phyloP scores from a whole-genome alignment of 179 eudicot genomes.

The Amaranthus tricolor region DNA sequence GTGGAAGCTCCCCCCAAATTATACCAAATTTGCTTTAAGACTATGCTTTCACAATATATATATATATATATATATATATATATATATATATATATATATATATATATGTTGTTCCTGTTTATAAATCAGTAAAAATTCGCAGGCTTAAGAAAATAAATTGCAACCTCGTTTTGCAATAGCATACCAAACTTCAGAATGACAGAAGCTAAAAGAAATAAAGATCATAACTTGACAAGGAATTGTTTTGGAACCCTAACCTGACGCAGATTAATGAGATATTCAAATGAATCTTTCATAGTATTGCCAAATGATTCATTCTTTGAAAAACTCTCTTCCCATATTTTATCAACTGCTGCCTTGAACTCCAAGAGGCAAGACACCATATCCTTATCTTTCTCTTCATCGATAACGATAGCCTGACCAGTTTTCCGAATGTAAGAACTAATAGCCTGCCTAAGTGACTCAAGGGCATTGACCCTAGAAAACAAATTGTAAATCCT shows the following conservation, averaged over 20 bases:
- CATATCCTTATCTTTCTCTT: constrained; percentile 97
- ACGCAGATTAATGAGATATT: constrained; percentile 90
- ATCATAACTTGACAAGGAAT: neutral
- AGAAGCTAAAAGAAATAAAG: too few relatives aligned
- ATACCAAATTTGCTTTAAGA: neutral
- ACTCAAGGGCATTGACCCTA: constrained; percentile 83
- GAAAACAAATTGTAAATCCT: constrained; percentile 71
- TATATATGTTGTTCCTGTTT: neutral
- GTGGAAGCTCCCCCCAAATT: neutral
- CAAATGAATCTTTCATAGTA: constrained; percentile 94
- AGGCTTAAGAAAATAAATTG: neutral
- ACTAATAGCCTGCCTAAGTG: constrained; percentile 68
- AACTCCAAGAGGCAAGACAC: constrained; percentile 82
- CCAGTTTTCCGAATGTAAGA: constrained; percentile 79
- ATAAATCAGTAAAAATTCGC: neutral
- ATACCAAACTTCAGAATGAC: neutral
- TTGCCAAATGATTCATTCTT: constrained; percentile 85
- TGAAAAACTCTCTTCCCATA: constrained; percentile 92
- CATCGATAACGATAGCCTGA: constrained; percentile 81
- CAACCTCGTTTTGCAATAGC: neutral
- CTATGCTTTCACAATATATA: too few relatives aligned
- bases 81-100: too few relatives aligned
- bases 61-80: too few relatives aligned
- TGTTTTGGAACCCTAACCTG: constrained; percentile 53
- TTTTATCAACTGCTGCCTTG: constrained; percentile 76